Evolutionary conservation across 192 early-diverging fungal genomes (phyloP), one percentile per base, ranked within the genome.

Genomic region (Coemansia sp.): DNA sequence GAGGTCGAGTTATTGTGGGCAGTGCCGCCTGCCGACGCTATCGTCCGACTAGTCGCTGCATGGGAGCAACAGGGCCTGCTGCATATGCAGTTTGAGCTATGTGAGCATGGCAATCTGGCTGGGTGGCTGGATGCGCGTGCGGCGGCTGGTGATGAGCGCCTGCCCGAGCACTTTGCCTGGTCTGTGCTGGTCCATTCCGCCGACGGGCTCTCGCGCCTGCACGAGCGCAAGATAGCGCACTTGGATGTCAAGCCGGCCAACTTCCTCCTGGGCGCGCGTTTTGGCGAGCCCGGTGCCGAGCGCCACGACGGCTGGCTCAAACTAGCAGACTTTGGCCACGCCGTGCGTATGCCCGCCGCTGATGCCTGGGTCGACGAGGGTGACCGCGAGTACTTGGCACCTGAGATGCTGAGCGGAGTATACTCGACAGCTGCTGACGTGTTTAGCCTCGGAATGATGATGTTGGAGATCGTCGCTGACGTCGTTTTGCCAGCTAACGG

Each of bases 51-150:
- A 6, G 43, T 90, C 39, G 82, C 86, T 69, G 95, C 97, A 1
- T 99, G 97, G 97, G 94, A 96, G 64, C 94, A 99, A 77, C 80
- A 82, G 33, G 96, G 95, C 3, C 87, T 89, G 69, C 76, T 99
- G 30, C 95, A 92, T 69, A 79, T 99, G 67, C 93, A 96, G 69
- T 90, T 93, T 72, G 96, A 97, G 73, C 86, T 97, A 35, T 96
- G 94, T 76, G 87, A 86, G 37, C 70, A 85, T 52, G 95, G 95
- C 72, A 95, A 84, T 82, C 86, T 85, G 3, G 84, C 68, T 10
- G 67, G n/a, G 26, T 74, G 68, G 19, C 67, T 85, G 33, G 80
- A 79, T 52, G 58, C 23, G 26, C 37, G 63, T 4, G 69, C 75
- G 3, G 53, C 72, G 14, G 49, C 63, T 16, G 55, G 28, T 10